Conservation (phyloP, 495 filamentous ascomycete species). For the Amorphotheca resinae region DNA sequence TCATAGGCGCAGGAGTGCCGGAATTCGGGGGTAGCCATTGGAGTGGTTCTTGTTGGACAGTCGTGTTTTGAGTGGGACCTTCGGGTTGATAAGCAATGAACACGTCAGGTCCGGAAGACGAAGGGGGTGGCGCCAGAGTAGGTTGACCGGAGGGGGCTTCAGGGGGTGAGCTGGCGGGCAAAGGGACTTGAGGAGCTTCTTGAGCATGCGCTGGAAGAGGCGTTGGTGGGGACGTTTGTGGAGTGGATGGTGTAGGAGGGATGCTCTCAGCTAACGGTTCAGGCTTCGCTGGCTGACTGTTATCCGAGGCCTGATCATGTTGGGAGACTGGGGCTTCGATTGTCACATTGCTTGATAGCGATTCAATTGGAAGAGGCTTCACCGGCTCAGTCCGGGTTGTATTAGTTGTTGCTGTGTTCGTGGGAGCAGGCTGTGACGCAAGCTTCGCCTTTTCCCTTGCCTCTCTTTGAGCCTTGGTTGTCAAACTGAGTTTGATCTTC, state of each 20-base stretch:
- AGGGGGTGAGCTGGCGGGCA: constrained; percentile 15
- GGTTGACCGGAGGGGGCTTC: constrained; percentile 1
- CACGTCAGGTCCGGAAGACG: constrained; percentile 20
- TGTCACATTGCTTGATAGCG: background rate
- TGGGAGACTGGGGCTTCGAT: background rate
- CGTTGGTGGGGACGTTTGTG: constrained; percentile 3
- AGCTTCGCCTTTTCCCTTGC: constrained; percentile 34
- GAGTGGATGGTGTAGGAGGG: constrained; percentile 7
- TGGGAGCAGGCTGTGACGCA: constrained; percentile 22
- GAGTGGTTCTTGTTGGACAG: constrained; percentile 9
- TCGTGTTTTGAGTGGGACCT: constrained; percentile 9
- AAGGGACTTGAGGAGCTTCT: constrained; percentile 10
- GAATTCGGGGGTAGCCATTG: constrained; percentile 14
- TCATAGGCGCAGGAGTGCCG: constrained; percentile 25
- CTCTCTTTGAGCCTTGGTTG: constrained; percentile 59
- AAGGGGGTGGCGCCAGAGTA: background rate
- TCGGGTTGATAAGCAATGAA: constrained; percentile 24
- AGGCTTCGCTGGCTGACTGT: background rate
- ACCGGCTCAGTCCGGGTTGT: constrained; percentile 14
- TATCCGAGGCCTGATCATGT: constrained; percentile 9
- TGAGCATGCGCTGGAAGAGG: constrained; percentile 3
- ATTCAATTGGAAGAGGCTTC: background rate
- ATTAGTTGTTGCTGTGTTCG: constrained; percentile 15
- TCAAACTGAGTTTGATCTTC: constrained; percentile 63
- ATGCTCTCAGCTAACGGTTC: too few species aligned